These are phyloP conservation scores for Aspergillus sclerotiicarbonarius DNA, from an alignment of 495 filamentous ascomycete genomes.

Conservation along the genomic window DNA sequence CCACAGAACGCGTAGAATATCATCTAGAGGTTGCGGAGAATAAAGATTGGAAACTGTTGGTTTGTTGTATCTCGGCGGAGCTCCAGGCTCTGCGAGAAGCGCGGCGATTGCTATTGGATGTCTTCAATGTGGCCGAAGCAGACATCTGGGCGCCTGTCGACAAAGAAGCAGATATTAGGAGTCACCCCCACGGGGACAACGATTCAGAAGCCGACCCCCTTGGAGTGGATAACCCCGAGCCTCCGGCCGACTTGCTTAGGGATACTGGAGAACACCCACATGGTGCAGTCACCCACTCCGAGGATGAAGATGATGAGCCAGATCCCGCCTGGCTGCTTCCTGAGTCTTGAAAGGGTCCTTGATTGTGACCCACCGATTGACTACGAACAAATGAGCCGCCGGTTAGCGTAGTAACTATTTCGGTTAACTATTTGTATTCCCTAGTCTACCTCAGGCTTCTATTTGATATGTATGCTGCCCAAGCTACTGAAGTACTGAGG, in stretches of 20 bases:
- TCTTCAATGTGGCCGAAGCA: constrained; percentile 37
- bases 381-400: background rate
- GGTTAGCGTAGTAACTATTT: background rate
- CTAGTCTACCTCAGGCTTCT: too few relatives aligned
- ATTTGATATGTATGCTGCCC: too few relatives aligned
- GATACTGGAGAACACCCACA: constrained; percentile 29
- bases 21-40: constrained; percentile 42
- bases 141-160: constrained; percentile 18
- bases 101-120: constrained; percentile 58
- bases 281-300: constrained; percentile 30
- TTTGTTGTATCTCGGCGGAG: constrained; percentile 87
- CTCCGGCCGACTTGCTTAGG: constrained; percentile 39
- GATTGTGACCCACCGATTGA: background rate
- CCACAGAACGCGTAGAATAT: constrained; percentile 36
- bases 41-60: constrained; percentile 79
- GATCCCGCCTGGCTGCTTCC: constrained; percentile 50
- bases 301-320: constrained; percentile 48
- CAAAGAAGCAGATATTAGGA: constrained; percentile 2
- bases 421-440: too few relatives aligned
- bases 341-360: constrained; percentile 18
- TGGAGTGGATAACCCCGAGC: constrained; percentile 34
- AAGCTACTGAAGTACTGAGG: too few relatives aligned
- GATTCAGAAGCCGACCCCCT: constrained; percentile 19
- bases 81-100: constrained; percentile 78
- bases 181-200: constrained; percentile 4